These are phyloP conservation scores for Candida frijolesensis DNA, from an alignment of 1,139 yeast species.

Conservation along the genomic window DNA sequence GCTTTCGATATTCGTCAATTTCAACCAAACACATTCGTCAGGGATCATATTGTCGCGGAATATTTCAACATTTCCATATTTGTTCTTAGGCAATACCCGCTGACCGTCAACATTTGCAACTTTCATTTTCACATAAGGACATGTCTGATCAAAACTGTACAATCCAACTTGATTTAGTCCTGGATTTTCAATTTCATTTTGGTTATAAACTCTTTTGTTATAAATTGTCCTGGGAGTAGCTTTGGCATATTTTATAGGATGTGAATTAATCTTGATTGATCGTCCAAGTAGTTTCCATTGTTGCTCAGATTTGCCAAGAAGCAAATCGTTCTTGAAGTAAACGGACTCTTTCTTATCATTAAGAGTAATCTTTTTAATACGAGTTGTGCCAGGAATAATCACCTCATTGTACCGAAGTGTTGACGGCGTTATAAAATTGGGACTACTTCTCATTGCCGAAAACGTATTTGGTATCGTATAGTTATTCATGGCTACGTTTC, in stretches of 20 bases:
- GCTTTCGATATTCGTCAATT: slow-evolving; percentile 26
- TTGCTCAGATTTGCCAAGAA: slow-evolving; percentile 37
- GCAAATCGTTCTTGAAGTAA: slow-evolving; percentile 26
- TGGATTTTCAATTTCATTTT: slow-evolving; percentile 23
- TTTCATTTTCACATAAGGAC: slow-evolving; percentile 25
- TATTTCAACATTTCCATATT: slow-evolving; percentile 40
- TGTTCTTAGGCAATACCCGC: slow-evolving; percentile 28
- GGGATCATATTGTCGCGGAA: slow-evolving; percentile 38
- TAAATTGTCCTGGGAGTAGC: slow-evolving; percentile 29
- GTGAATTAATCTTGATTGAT: slow-evolving; percentile 26
- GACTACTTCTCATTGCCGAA: slow-evolving; percentile 34
- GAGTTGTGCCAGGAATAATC: slow-evolving; percentile 18
- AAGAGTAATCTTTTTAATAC: slow-evolving; percentile 20
- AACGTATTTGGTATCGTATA: slow-evolving; percentile 29
- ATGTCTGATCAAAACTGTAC: slow-evolving; percentile 36
- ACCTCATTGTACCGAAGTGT: slow-evolving; percentile 36
- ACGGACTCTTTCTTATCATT: slow-evolving; percentile 21
- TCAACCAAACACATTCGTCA: slow-evolving; percentile 32
- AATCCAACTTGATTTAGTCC: slow-evolving; percentile 25
- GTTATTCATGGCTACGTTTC: slow-evolving; percentile 27
- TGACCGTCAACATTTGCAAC: slow-evolving; percentile 16
- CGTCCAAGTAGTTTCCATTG: slow-evolving; percentile 45
- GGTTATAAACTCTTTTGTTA: slow-evolving; percentile 22
- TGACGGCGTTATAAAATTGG: slow-evolving; percentile 29
- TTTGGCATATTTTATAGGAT: slow-evolving; percentile 25